phyloP scores from a whole-genome alignment of 345 rosid genomes.

The Ceriops decandra region DNA sequence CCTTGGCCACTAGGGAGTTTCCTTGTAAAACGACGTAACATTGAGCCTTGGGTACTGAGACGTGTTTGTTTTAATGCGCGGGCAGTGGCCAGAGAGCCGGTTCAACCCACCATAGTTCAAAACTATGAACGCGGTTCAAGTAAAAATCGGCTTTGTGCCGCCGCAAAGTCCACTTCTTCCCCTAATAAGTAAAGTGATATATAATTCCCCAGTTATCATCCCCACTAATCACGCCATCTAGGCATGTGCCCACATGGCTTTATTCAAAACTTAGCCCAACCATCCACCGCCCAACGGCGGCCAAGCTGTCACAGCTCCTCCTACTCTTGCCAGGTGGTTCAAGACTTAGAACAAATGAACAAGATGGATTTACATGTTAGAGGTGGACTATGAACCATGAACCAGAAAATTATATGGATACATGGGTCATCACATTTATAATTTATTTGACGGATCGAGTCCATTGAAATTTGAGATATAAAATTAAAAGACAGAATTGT shows the following conservation, averaged over 20 bases:
- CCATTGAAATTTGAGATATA: too few species aligned
- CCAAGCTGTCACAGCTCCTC: constrained; percentile 20
- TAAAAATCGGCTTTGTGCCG: constrained; percentile 5
- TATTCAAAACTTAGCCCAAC: constrained; percentile 7
- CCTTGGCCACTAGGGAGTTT: too few species aligned
- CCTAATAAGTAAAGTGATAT: not conserved
- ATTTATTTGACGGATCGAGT: too few species aligned
- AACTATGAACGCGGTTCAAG: constrained; percentile 6
- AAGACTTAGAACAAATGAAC: not conserved
- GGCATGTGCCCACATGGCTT: constrained; percentile 40
- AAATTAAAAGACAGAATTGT: too few species aligned
- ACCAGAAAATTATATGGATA: too few species aligned
- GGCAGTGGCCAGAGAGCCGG: too few species aligned
- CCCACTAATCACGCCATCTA: constrained; percentile 28
- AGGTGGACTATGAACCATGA: too few species aligned
- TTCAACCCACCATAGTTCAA: not conserved
- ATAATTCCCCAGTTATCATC: not conserved
- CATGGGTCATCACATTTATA: too few species aligned
- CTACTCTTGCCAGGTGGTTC: constrained; percentile 28
- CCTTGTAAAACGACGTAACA: too few species aligned
- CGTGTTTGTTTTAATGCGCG: too few species aligned
- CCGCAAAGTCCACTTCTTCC: constrained; percentile 14
- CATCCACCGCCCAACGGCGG: constrained; percentile 34
- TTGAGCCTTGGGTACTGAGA: too few species aligned
- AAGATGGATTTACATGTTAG: not conserved